A percentile compares a stretch with the other conserved stretches of the same genome.
phyloP scores from a whole-genome alignment of 495 filamentous ascomycete species.

The Glutinoglossum americanum region DNA sequence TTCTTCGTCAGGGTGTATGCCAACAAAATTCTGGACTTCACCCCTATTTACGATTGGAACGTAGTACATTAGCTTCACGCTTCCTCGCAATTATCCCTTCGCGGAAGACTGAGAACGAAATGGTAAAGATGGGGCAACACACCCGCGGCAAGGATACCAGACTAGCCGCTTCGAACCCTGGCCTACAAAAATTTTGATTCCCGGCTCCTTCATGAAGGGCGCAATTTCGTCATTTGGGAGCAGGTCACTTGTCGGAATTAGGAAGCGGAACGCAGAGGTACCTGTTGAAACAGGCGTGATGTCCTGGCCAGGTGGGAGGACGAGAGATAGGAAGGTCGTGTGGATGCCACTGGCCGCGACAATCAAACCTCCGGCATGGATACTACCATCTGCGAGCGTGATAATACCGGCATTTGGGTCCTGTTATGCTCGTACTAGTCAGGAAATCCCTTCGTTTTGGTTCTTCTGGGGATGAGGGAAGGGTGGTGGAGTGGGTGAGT shows the following conservation, averaged over 20 bases:
- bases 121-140: background rate
- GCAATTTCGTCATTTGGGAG: background rate
- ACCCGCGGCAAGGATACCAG: slow-evolving; percentile 1
- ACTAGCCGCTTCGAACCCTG: background rate
- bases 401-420: slow-evolving; percentile 21
- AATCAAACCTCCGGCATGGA: slow-evolving; percentile 18
- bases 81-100: background rate
- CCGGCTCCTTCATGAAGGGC: background rate
- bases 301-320: background rate
- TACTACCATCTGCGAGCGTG: slow-evolving; percentile 19
- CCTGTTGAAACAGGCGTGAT: background rate
- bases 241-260: background rate
- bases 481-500: background rate
- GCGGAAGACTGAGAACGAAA: background rate
- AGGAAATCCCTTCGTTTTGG: background rate
- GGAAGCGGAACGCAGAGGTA: slow-evolving; percentile 1
- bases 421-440: background rate
- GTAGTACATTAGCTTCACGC: background rate
- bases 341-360: slow-evolving; percentile 23
- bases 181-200: background rate
- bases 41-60: background rate
- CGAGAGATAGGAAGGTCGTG: slow-evolving; percentile 4
- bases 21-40: slow-evolving; percentile 1
- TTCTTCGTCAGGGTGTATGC: background rate
- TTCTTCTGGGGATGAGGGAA: too few species aligned